phyloP scores from a whole-genome alignment of 148 eudicot genomes.

The Amaranthus cruentus region DNA sequence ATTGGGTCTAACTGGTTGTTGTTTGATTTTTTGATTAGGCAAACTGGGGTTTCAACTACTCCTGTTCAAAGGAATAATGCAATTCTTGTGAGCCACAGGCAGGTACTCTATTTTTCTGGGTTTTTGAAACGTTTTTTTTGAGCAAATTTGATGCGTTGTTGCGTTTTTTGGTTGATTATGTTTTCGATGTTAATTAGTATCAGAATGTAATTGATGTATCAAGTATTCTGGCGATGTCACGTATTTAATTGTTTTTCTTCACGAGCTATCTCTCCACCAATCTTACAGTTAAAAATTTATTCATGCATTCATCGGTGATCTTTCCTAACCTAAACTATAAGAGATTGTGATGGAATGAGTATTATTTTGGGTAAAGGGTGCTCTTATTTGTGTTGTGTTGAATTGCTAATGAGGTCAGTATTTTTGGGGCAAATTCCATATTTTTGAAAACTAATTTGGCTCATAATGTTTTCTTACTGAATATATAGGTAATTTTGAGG shows the following conservation, averaged over 20 bases:
- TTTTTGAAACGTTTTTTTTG: not conserved
- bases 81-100: constrained; percentile 78
- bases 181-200: not conserved
- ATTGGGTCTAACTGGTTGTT: not conserved
- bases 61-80: constrained; percentile 52
- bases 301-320: too few relatives aligned
- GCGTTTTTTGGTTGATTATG: not conserved
- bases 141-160: not conserved
- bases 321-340: too few relatives aligned
- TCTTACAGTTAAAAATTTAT: too few relatives aligned
- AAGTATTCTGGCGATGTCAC: too few relatives aligned
- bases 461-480: not conserved
- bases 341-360: not conserved
- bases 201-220: not conserved
- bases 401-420: not conserved
- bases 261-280: too few relatives aligned
- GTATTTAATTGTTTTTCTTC: too few relatives aligned
- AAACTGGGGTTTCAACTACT: constrained; percentile 21
- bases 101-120: constrained; percentile 32
- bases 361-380: not conserved
- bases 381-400: not conserved
- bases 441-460: not conserved
- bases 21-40: constrained; percentile 14
- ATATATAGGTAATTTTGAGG: not conserved
- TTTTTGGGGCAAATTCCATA: too few relatives aligned